A percentile compares a stretch with the other conserved stretches of the same genome.
phyloP scores from a whole-genome alignment of 2,329 filamentous ascomycete species.

The Ophiocordyceps robertsii region DNA sequence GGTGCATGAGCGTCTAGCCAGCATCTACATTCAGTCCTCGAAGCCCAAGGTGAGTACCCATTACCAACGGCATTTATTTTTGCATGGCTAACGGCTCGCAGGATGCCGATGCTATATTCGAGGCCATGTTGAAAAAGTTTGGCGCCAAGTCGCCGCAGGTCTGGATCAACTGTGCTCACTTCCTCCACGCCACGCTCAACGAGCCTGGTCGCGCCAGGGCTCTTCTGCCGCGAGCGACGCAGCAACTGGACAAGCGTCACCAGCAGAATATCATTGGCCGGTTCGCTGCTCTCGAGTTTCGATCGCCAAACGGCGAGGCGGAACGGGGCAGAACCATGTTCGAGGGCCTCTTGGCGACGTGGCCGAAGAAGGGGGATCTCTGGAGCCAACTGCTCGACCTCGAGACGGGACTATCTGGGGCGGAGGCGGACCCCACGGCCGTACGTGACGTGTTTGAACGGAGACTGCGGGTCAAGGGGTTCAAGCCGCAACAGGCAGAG shows the following conservation, averaged over 20 bases:
- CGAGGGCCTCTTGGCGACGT: constrained; percentile 70
- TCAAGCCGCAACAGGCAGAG: constrained; percentile 74
- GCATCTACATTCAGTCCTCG: constrained; percentile 86
- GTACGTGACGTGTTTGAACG: constrained; percentile 74
- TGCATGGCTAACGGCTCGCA: constrained; percentile 26
- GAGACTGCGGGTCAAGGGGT: constrained; percentile 50
- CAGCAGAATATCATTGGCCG: constrained; percentile 62
- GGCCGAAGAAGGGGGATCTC: constrained; percentile 79
- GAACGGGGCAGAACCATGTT: constrained; percentile 93
- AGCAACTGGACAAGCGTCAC: constrained; percentile 59
- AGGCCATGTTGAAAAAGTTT: constrained; percentile 76
- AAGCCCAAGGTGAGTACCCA: constrained; percentile 59
- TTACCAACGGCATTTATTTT: constrained; percentile 11
- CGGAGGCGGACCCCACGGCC: constrained; percentile 36
- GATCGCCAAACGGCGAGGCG: constrained; percentile 64
- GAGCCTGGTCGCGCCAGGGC: constrained; percentile 62
- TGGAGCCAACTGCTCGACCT: constrained; percentile 89
- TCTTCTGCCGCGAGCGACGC: constrained; percentile 70
- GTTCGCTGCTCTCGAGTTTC: constrained; percentile 88
- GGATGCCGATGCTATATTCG: constrained; percentile 83
- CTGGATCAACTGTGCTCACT: constrained; percentile 91
- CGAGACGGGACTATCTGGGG: constrained; percentile 50
- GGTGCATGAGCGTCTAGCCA: constrained; percentile 77
- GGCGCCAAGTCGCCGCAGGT: constrained; percentile 67
- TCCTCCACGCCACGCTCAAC: constrained; percentile 63